Conservation (phyloP, 1,284 basidiomycete species). For the Moniliophthora roreri region DNA sequence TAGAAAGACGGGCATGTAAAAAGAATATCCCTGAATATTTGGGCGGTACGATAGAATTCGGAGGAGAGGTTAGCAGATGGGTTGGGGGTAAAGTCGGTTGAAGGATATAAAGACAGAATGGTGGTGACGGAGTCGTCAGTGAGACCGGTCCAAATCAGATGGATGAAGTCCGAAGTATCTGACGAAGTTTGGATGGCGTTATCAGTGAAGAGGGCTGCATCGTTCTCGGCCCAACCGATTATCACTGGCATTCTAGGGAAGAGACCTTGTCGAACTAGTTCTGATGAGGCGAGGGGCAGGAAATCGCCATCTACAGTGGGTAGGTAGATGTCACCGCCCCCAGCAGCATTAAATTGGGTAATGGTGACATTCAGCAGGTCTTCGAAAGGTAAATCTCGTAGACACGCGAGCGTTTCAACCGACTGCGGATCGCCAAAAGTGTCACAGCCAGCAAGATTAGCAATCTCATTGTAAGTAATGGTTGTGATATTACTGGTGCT, state of each 20-base stretch:
- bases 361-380: conserved; percentile 6
- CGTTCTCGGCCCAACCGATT: conserved; percentile 3
- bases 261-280: not conserved
- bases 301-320: conserved; percentile 9
- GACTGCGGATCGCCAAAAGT: conserved; percentile 1
- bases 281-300: conserved; percentile 1
- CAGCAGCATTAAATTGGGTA: conserved; percentile 2
- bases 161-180: not conserved
- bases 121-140: not conserved
- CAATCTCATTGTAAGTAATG: conserved; percentile 3
- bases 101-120: conserved; percentile 1
- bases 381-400: conserved; percentile 4
- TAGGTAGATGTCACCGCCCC: conserved; percentile 4
- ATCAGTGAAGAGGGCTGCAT: not conserved
- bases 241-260: conserved; percentile 2
- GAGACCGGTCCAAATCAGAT: not conserved
- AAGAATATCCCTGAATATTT: conserved; percentile 3
- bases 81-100: not conserved
- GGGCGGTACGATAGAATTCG: conserved; percentile 5
- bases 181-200: not conserved
- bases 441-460: conserved; percentile 4
- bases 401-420: not conserved
- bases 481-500: conserved; percentile 2
- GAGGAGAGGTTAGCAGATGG: not conserved
- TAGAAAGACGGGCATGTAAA: conserved; percentile 5